Percentiles rank a stretch among this genome's conserved stretches.
Conservation (phyloP, 1,284 basidiomycete species). For the Pyrrhoderma noxium region DNA sequence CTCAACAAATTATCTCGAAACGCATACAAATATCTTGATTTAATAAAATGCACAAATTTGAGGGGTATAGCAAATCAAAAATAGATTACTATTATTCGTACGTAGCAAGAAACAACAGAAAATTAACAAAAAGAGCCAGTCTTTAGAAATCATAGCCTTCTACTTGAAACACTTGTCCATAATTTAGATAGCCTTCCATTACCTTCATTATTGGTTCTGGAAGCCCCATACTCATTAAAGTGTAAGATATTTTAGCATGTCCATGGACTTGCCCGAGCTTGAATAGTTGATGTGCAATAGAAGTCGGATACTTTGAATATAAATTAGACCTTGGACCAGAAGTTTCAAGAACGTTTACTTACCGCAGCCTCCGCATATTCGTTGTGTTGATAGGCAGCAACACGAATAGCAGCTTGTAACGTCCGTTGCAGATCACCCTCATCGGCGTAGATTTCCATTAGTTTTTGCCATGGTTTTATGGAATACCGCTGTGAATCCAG, state of each 20-base stretch:
- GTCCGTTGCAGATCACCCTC: conserved; percentile 88
- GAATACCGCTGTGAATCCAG: conserved; percentile 84
- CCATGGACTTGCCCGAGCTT: conserved; percentile 93
- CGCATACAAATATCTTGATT: too few species aligned
- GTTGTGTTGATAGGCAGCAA: conserved; percentile 87
- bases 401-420: conserved; percentile 85
- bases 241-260: conserved; percentile 90
- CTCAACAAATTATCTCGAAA: too few species aligned
- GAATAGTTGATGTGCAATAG: conserved; percentile 86
- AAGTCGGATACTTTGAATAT: conserved; percentile 71
- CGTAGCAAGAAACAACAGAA: not conserved
- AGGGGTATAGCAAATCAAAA: not conserved
- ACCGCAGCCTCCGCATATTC: conserved; percentile 82
- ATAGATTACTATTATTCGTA: not conserved
- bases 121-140: not conserved
- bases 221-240: conserved; percentile 87
- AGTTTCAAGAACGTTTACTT: conserved; percentile 26
- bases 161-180: conserved; percentile 75
- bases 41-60: too few species aligned
- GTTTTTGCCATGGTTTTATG: conserved; percentile 84
- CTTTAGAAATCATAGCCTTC: conserved; percentile 70
- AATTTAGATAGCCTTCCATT: conserved; percentile 78
- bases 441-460: conserved; percentile 92
- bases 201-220: conserved; percentile 80
- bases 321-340: conserved; percentile 10